A percentile compares a stretch with the other conserved stretches of the same genome.
Evolutionary conservation across 139 green algal genomes (phyloP).

Genomic region (Coelastrella sp.): DNA sequence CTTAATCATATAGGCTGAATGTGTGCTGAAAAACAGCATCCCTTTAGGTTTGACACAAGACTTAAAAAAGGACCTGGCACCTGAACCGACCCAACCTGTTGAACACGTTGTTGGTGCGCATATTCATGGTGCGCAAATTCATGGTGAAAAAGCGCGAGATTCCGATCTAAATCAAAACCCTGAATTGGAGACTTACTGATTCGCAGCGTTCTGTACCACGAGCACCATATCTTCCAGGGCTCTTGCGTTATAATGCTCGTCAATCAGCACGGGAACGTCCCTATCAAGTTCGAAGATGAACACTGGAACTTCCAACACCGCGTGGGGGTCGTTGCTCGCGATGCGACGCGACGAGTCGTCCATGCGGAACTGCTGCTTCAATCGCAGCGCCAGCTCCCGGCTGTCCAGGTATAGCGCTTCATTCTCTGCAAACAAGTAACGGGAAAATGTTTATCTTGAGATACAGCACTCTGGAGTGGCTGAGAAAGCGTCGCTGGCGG

Average conservation of each 20-base stretch:
- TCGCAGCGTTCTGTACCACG: conserved; percentile 66
- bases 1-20: too few relatives aligned
- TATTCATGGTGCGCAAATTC: too few relatives aligned
- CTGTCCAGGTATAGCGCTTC: conserved; percentile 60
- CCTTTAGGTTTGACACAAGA: too few relatives aligned
- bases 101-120: too few relatives aligned
- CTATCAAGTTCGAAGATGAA: conserved; percentile 72
- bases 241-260: conserved; percentile 77
- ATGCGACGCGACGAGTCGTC: background rate
- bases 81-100: too few relatives aligned
- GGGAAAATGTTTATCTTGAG: background rate
- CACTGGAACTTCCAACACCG: conserved; percentile 62
- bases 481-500: too few relatives aligned
- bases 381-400: conserved; percentile 50
- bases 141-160: too few relatives aligned
- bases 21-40: too few relatives aligned
- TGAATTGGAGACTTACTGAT: conserved; percentile 55
- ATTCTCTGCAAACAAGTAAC: conserved; percentile 49
- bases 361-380: conserved; percentile 49
- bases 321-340: background rate
- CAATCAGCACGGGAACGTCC: conserved; percentile 71
- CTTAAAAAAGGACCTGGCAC: too few relatives aligned
- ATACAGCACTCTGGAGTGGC: too few relatives aligned
- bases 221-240: conserved; percentile 79
- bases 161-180: too few relatives aligned